Percentiles rank a stretch among this genome's conserved stretches.
These are phyloP conservation scores for Coffea humblotiana DNA, from an alignment of 305 asterid genomes.

Conservation along the genomic window DNA sequence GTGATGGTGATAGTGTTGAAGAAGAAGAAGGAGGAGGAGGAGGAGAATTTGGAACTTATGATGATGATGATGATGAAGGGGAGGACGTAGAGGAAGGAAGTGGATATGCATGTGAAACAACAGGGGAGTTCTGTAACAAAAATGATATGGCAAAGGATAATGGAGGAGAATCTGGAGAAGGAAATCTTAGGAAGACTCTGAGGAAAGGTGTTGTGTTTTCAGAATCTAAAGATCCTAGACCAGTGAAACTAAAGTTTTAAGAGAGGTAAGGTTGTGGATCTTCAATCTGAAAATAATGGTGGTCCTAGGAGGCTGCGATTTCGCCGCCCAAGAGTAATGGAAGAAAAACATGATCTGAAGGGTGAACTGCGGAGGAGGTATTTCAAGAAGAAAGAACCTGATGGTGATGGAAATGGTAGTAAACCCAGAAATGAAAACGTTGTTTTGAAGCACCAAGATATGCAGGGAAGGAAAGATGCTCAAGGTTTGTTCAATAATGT, in stretches of 20 bases:
- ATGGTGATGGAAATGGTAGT: conserved; percentile 22
- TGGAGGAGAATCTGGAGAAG: conserved; percentile 31
- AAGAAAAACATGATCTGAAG: conserved; percentile 40
- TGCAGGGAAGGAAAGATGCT: conserved; percentile 69
- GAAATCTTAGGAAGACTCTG: conserved; percentile 28
- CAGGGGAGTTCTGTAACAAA: conserved; percentile 23
- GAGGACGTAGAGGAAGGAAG: conserved; percentile 10
- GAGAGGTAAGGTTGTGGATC: conserved; percentile 70
- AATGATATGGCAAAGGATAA: conserved; percentile 24
- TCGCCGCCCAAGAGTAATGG: conserved; percentile 45
- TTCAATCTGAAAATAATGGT: conserved; percentile 48
- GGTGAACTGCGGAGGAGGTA: conserved; percentile 40
- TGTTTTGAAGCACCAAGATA: conserved; percentile 68
- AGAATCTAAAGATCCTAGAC: conserved; percentile 39
- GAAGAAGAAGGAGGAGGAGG: conserved; percentile 6
- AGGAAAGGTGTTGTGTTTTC: conserved; percentile 37
- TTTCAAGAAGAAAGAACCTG: conserved; percentile 37
- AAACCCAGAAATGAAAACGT: conserved; percentile 40
- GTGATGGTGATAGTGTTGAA: neutral
- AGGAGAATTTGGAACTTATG: conserved; percentile 8
- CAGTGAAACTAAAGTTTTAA: conserved; percentile 69
- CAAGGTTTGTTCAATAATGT: conserved; percentile 78
- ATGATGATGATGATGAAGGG: conserved; percentile 23
- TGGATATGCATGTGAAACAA: conserved; percentile 25
- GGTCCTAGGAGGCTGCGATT: conserved; percentile 64